phyloP scores from a whole-genome alignment of 176 grass and related monocot species.

The Aegilops longissima region DNA sequence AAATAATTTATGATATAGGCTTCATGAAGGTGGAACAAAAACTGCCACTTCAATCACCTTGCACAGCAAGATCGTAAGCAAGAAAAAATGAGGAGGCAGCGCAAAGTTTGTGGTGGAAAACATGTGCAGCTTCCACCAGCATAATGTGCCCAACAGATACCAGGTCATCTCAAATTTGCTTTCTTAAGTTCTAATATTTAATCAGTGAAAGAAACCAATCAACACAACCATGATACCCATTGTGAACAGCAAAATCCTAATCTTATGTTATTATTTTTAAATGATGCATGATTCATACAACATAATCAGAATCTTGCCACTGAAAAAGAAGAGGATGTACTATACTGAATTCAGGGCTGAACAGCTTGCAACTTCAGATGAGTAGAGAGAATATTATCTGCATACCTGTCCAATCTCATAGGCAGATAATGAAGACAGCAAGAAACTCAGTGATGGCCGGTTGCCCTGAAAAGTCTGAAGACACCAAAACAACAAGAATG shows the following conservation, averaged over 20 bases:
- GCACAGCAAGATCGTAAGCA: background rate
- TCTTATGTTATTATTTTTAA: background rate
- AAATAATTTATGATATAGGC: background rate
- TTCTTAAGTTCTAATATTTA: background rate
- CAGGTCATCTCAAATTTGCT: background rate
- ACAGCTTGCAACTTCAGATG: slow-evolving; percentile 5
- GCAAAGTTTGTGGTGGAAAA: background rate
- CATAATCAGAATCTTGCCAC: slow-evolving; percentile 9
- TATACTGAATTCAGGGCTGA: background rate
- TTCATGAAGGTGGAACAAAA: slow-evolving; percentile 1
- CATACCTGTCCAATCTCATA: slow-evolving; percentile 90
- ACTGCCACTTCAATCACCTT: background rate
- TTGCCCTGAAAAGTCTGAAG: slow-evolving; percentile 87
- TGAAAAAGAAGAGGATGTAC: background rate
- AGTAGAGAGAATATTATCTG: background rate
- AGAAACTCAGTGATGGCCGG: slow-evolving; percentile 78
- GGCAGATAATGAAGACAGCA: slow-evolving; percentile 73
- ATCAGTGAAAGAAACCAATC: background rate
- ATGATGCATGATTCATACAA: background rate
- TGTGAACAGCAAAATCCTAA: background rate
- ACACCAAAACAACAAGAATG: background rate
- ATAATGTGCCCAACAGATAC: background rate
- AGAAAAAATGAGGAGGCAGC: background rate
- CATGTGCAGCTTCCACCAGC: background rate
- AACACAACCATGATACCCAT: background rate